phyloP scores from a whole-genome alignment of 2,329 filamentous ascomycete species.

The Ascochyta lentis region DNA sequence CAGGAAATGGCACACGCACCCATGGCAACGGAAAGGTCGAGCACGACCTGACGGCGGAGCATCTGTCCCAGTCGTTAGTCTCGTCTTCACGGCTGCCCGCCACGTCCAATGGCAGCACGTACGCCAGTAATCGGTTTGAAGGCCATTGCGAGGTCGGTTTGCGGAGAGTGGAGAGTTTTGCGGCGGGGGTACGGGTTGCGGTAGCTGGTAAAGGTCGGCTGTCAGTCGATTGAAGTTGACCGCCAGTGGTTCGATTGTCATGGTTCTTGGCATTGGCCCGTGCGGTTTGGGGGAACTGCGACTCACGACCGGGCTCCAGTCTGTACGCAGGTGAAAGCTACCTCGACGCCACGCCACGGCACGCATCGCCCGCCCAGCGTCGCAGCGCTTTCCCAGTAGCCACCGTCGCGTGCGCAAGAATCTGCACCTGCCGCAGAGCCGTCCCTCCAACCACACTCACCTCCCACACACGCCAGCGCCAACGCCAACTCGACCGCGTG shows the following conservation, averaged over 20 bases:
- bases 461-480: neutral
- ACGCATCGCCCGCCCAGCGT: slow-evolving; percentile 12
- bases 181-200: slow-evolving; percentile 34
- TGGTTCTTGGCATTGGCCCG: slow-evolving; percentile 18
- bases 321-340: slow-evolving; percentile 22
- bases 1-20: slow-evolving; percentile 56
- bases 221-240: slow-evolving; percentile 35
- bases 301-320: slow-evolving; percentile 20
- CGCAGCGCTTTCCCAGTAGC: slow-evolving; percentile 15
- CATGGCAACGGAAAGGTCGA: slow-evolving; percentile 70
- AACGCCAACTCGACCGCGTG: slow-evolving; percentile 9
- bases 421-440: slow-evolving; percentile 10
- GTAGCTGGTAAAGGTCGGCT: slow-evolving; percentile 38
- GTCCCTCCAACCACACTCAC: slow-evolving; percentile 3
- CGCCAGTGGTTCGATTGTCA: slow-evolving; percentile 23
- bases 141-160: slow-evolving; percentile 46
- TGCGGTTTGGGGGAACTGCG: slow-evolving; percentile 26
- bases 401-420: slow-evolving; percentile 13
- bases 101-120: slow-evolving; percentile 48
- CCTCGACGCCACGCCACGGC: slow-evolving; percentile 14
- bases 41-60: slow-evolving; percentile 69
- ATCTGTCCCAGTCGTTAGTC: slow-evolving; percentile 57
- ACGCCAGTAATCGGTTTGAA: slow-evolving; percentile 61
- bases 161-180: slow-evolving; percentile 39
- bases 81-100: slow-evolving; percentile 17